Conservation (phyloP, 177 flowering plant genomes). For the Vitis hybrid region DNA sequence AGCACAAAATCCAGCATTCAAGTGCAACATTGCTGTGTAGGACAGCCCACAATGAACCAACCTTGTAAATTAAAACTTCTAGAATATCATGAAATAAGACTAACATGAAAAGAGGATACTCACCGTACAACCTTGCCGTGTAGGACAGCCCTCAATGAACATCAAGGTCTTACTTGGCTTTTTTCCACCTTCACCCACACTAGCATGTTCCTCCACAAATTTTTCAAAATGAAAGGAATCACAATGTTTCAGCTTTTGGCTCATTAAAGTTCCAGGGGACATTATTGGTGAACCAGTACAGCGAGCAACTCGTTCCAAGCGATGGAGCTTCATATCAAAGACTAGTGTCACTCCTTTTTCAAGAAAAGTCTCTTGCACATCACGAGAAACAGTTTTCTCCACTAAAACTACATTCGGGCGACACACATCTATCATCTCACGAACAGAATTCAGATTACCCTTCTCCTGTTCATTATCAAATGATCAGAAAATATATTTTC, state of each 20-base stretch:
- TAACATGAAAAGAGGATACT: conserved; percentile 23
- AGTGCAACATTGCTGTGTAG: neutral
- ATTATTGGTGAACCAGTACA: conserved; percentile 83
- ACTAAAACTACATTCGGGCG: conserved; percentile 87
- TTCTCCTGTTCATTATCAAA: conserved; percentile 48
- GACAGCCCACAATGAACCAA: neutral
- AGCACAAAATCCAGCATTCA: neutral
- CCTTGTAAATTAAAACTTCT: neutral
- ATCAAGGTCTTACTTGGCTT: conserved; percentile 71
- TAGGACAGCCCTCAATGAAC: conserved; percentile 91
- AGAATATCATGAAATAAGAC: neutral
- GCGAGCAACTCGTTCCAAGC: conserved; percentile 79
- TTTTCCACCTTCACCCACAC: conserved; percentile 65
- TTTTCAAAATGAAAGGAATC: conserved; percentile 72
- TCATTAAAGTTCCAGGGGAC: conserved; percentile 42
- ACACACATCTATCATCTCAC: conserved; percentile 63
- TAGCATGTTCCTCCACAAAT: conserved; percentile 69
- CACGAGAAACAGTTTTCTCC: conserved; percentile 88
- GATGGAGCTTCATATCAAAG: conserved; percentile 92
- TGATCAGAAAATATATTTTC: conserved; percentile 15
- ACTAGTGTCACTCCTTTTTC: conserved; percentile 81
- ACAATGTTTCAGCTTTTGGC: conserved; percentile 72
- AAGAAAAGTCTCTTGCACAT: conserved; percentile 72
- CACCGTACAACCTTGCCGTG: conserved; percentile 87
- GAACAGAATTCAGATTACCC: conserved; percentile 45